Conservation (phyloP, 2,329 filamentous ascomycete genomes). For the Emergomyces orientalis region DNA sequence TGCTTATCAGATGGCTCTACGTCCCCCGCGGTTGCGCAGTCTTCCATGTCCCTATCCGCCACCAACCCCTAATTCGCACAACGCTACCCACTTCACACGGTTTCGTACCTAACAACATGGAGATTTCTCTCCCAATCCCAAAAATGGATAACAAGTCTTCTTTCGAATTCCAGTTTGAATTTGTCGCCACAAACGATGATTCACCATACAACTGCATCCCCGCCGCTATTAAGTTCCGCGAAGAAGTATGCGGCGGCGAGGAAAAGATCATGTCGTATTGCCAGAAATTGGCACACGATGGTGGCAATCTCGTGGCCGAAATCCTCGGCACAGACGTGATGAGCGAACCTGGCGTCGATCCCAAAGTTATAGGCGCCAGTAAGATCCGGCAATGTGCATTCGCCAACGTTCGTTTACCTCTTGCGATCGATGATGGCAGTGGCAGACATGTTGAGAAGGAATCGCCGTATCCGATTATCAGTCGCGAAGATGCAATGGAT, state of each 20-base stretch:
- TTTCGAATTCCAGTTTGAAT: conserved; percentile 66
- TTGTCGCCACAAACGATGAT: conserved; percentile 65
- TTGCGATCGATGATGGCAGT: conserved; percentile 35
- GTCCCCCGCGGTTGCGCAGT: conserved; percentile 71
- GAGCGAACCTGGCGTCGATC: conserved; percentile 40
- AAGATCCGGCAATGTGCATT: conserved; percentile 56
- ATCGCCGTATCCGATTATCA: conserved; percentile 23
- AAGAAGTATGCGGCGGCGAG: conserved; percentile 63
- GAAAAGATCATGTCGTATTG: conserved; percentile 56
- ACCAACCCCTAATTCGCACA: conserved; percentile 65
- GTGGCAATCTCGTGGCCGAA: conserved; percentile 51
- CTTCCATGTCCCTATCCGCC: conserved; percentile 66
- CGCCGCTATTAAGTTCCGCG: conserved; percentile 62
- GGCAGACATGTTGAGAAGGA: conserved; percentile 12
- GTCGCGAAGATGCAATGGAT: conserved; percentile 30
- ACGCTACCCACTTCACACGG: conserved; percentile 74
- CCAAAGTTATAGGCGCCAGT: conserved; percentile 18
- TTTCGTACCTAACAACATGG: conserved; percentile 45
- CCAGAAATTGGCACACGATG: conserved; percentile 53
- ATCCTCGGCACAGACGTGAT: conserved; percentile 62
- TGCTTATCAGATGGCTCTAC: conserved; percentile 58
- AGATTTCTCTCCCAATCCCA: conserved; percentile 11
- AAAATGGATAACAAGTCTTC: conserved; percentile 37
- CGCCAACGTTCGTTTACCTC: conserved; percentile 63
- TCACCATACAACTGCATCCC: conserved; percentile 62